Evolutionary conservation across 768 basidiomycete genomes (phyloP).

Genomic region (Boletus rubescentipes): DNA sequence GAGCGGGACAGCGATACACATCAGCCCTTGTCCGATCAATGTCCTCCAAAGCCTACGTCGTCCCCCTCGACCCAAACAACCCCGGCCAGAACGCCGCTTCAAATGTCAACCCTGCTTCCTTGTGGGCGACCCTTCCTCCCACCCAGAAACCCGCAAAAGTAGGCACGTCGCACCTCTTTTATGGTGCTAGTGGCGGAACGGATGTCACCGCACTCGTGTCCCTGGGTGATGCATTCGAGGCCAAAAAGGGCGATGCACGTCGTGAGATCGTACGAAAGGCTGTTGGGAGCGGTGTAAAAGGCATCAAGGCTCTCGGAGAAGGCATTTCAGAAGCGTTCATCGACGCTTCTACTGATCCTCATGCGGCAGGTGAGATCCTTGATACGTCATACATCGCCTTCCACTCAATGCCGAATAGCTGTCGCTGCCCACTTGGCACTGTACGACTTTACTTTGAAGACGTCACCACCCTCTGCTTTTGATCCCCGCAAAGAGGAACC

Average conservation of each 20-base stretch:
- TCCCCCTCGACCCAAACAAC: constrained; percentile 54
- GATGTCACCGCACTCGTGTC: constrained; percentile 55
- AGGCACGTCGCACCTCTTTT: constrained; percentile 66
- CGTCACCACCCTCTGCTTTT: constrained; percentile 62
- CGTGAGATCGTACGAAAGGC: constrained; percentile 71
- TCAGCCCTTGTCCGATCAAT: constrained; percentile 38
- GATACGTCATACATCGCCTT: not conserved
- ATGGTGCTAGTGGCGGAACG: constrained; percentile 44
- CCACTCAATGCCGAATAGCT: constrained; percentile 40
- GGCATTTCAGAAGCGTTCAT: constrained; percentile 61
- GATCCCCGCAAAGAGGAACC: constrained; percentile 57
- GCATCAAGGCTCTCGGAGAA: constrained; percentile 57
- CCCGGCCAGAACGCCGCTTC: constrained; percentile 30
- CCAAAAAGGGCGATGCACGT: constrained; percentile 44
- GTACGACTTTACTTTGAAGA: constrained; percentile 80
- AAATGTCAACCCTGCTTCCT: constrained; percentile 43
- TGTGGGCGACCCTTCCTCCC: constrained; percentile 53
- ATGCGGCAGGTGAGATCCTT: constrained; percentile 62
- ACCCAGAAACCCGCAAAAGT: constrained; percentile 54
- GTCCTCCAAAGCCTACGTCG: constrained; percentile 55
- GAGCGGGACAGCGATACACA: constrained; percentile 19
- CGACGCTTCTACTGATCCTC: constrained; percentile 66
- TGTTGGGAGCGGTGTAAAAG: constrained; percentile 71
- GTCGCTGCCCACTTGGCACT: constrained; percentile 75
- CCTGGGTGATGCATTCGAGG: constrained; percentile 53